Percentiles rank a stretch among this genome's conserved stretches.
These are phyloP conservation scores for Trypanosomatidae sp. DNA, from an alignment of 208 protist genomes.

Conservation along the genomic window DNA sequence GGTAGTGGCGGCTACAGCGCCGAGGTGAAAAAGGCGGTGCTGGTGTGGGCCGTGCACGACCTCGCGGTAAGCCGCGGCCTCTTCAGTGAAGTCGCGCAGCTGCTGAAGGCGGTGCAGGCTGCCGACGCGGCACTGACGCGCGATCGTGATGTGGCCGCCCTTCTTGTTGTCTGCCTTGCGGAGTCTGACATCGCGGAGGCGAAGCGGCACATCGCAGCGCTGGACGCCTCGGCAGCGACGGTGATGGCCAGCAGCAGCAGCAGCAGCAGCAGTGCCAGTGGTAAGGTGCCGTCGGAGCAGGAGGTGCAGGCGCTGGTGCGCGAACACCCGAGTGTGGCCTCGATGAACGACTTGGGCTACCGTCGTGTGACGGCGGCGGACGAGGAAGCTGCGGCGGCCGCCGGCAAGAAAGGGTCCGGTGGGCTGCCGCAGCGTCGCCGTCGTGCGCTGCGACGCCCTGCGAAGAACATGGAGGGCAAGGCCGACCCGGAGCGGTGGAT, in stretches of 20 bases:
- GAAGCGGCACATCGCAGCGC: constrained; percentile 6
- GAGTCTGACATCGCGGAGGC: constrained; percentile 50
- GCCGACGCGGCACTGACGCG: constrained; percentile 26
- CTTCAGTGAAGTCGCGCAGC: constrained; percentile 42
- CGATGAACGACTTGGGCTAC: constrained; percentile 75
- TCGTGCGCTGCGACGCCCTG: constrained; percentile 48
- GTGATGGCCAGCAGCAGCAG: too few relatives aligned
- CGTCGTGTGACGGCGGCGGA: constrained; percentile 35
- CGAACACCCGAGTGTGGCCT: constrained; percentile 41
- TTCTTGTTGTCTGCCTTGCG: constrained; percentile 59
- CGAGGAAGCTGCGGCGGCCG: too few relatives aligned
- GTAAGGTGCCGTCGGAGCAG: too few relatives aligned
- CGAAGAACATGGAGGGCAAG: constrained; percentile 67
- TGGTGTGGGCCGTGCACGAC: constrained; percentile 69
- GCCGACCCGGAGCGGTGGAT: constrained; percentile 89
- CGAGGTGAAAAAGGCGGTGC: constrained; percentile 36
- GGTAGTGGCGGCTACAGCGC: not conserved
- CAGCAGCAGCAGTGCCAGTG: too few relatives aligned
- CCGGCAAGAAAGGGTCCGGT: too few relatives aligned
- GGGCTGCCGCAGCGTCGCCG: constrained; percentile 33
- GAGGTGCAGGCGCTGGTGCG: constrained; percentile 37
- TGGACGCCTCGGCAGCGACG: constrained; percentile 21
- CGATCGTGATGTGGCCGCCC: constrained; percentile 48
- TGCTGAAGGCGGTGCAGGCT: constrained; percentile 40
- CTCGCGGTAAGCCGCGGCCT: constrained; percentile 33